A percentile compares a stretch with the other conserved stretches of the same genome.
Conservation (phyloP, 2,329 filamentous ascomycete species). For the Apiospora koreana region DNA sequence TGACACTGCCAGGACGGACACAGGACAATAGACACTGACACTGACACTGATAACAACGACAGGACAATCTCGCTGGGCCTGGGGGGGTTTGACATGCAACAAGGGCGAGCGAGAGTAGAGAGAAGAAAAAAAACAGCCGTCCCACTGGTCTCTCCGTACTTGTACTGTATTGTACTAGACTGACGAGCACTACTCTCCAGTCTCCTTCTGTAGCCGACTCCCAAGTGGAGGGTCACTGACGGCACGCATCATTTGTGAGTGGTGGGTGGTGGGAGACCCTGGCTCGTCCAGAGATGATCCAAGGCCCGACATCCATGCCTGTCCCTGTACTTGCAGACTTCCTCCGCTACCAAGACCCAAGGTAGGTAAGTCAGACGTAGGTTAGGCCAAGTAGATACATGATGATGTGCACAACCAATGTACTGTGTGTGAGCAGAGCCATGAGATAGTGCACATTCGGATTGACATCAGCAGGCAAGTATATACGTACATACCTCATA, state of each 20-base stretch:
- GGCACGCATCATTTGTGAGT: neutral
- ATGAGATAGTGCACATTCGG: no score
- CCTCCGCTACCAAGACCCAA: constrained; percentile 3
- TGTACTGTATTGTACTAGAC: neutral
- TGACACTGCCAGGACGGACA: neutral
- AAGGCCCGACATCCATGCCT: constrained; percentile 5
- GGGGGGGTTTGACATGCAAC: constrained; percentile 13
- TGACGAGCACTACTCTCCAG: neutral
- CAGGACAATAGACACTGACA: neutral
- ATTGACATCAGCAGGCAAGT: no score
- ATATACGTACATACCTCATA: neutral
- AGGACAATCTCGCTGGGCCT: neutral
- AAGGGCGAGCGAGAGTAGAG: constrained; percentile 13
- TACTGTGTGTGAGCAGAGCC: neutral
- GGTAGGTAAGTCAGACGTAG: constrained; percentile 5
- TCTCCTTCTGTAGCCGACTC: neutral
- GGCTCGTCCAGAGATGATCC: neutral
- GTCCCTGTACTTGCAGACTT: constrained; percentile 6
- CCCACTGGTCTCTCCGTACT: neutral
- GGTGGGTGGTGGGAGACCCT: neutral
- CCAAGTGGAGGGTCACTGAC: constrained; percentile 6
- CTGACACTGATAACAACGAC: neutral
- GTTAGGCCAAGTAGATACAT: neutral
- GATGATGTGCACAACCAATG: neutral
- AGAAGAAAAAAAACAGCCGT: neutral